Evolutionary conservation across 768 basidiomycete species (phyloP), one percentile per base, ranked within the genome.

Genomic region (Boletus sp.): DNA sequence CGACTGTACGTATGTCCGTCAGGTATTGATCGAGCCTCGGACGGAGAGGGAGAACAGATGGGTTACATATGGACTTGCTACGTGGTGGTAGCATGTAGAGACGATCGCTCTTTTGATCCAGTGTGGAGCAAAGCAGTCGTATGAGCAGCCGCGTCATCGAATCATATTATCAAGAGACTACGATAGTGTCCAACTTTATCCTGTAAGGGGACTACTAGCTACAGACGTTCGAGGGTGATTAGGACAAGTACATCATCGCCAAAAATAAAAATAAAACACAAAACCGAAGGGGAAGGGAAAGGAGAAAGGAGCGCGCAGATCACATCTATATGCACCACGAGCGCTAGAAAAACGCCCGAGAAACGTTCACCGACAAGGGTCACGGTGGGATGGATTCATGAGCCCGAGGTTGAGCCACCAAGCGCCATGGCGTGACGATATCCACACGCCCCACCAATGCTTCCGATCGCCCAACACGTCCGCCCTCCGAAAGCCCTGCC

Each of bases 371-470:
- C 9, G 42, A 40, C 4, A 13, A 21, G 49, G 61, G 14, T 17
- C 30, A 2, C 64, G 64, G 14, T 56, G 64, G 0, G 53, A 47
- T 1, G 58, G 54, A 17, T 64, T 56, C 44, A 76, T 64, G 14
- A 83, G 66, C 32, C 75, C 78, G 54, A 85, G 64, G 47, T 77
- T 75, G 23, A 82, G 61, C 54, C 72, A 75, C 78, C 78, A 81
- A 5, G 70, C 68, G 4, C 72, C 62, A 42, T 79, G 68, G 6
- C 46, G 53, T 5, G 62, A 53, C 32, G 70, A 58, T 30, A 68
- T 55, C 70, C 69, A 71, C 37, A 65, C 47, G 1, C 81, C 82
- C 64, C 77, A 75, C 62, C 77, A 84, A 47, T 70, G 64, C 51
- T 75, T 72, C 49, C 72, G 68, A 37, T 72, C 71, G 1, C 81